A percentile compares a stretch with the other conserved stretches of the same genome.
phyloP scores from a whole-genome alignment of 352 stramenopile genomes.

The Globisporangium cystogenes region DNA sequence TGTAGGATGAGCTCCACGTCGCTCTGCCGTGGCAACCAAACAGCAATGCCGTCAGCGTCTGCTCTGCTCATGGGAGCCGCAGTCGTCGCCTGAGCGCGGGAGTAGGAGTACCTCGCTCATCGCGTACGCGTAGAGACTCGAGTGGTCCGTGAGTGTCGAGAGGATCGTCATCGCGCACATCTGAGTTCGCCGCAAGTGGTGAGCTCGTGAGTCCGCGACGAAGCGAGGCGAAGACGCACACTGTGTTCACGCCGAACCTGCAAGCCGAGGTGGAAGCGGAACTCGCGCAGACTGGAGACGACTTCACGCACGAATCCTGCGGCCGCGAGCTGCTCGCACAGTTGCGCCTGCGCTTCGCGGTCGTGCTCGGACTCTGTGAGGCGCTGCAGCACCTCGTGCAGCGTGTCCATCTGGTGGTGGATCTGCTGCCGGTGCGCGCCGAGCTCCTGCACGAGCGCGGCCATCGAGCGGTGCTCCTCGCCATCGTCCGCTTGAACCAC shows the following conservation, averaged over 20 bases:
- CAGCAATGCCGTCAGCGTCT: not conserved
- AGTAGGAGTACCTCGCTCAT: slow-evolving; percentile 41
- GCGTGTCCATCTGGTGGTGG: slow-evolving; percentile 26
- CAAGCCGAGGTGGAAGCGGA: slow-evolving; percentile 48
- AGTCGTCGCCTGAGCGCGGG: not conserved
- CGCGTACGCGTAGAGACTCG: slow-evolving; percentile 45
- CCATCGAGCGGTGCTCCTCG: slow-evolving; percentile 8
- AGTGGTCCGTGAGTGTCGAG: slow-evolving; percentile 35
- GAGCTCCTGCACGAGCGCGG: slow-evolving; percentile 28
- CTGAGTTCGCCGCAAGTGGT: slow-evolving; percentile 10
- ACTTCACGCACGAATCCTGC: slow-evolving; percentile 29
- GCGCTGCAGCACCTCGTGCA: slow-evolving; percentile 28
- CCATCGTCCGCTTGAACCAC: not conserved
- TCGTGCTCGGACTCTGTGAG: slow-evolving; percentile 24
- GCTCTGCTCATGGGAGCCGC: not conserved
- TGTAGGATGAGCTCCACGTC: slow-evolving; percentile 35
- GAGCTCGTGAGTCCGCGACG: not conserved
- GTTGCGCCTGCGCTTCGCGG: slow-evolving; percentile 9
- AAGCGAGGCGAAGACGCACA: not conserved
- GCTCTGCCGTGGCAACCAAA: slow-evolving; percentile 5
- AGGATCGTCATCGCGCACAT: slow-evolving; percentile 38
- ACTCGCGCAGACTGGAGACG: slow-evolving; percentile 49
- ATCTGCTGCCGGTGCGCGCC: slow-evolving; percentile 29
- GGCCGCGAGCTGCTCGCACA: slow-evolving; percentile 41
- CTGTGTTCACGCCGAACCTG: slow-evolving; percentile 20